Percentiles rank a stretch among this genome's conserved stretches.
These are phyloP conservation scores for Drosera spatulata DNA, from an alignment of 179 eudicot species.

Conservation along the genomic window DNA sequence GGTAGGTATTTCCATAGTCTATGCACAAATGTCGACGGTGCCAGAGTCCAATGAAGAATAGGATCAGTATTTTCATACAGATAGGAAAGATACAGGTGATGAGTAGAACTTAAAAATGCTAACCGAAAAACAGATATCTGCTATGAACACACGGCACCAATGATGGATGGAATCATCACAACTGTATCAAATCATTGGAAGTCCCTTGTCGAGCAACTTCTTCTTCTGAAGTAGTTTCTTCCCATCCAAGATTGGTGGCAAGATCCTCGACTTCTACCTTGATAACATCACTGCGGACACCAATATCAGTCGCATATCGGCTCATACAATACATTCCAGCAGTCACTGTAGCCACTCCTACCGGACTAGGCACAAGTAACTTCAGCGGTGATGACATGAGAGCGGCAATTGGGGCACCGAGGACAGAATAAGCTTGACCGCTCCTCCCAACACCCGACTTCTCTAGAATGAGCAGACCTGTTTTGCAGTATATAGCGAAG, in stretches of 20 bases:
- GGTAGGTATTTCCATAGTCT: no score
- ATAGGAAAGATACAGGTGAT: neutral
- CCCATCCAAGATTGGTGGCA: slow-evolving; percentile 31
- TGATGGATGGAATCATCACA: slow-evolving; percentile 12
- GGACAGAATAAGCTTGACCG: slow-evolving; percentile 88
- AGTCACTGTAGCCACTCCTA: slow-evolving; percentile 85
- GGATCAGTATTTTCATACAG: neutral
- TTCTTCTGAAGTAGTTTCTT: slow-evolving; percentile 3
- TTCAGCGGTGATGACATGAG: slow-evolving; percentile 81
- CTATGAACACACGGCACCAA: slow-evolving; percentile 1
- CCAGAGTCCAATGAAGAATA: neutral
- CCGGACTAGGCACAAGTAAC: slow-evolving; percentile 72
- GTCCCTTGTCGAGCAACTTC: slow-evolving; percentile 16
- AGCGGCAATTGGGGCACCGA: slow-evolving; percentile 98
- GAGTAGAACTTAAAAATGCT: slow-evolving; percentile 1
- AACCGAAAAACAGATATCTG: slow-evolving; percentile 13
- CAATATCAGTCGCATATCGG: slow-evolving; percentile 91
- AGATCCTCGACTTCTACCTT: slow-evolving; percentile 85
- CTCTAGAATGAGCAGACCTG: slow-evolving; percentile 69
- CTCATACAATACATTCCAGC: slow-evolving; percentile 98
- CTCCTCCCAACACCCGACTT: slow-evolving; percentile 73
- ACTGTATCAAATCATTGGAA: slow-evolving; percentile 12
- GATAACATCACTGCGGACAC: slow-evolving; percentile 81
- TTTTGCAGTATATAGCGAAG: slow-evolving; percentile 89
- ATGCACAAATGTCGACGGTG: neutral